Conservation (phyloP, 1,139 yeast species). For the Hyphopichia fennica region DNA sequence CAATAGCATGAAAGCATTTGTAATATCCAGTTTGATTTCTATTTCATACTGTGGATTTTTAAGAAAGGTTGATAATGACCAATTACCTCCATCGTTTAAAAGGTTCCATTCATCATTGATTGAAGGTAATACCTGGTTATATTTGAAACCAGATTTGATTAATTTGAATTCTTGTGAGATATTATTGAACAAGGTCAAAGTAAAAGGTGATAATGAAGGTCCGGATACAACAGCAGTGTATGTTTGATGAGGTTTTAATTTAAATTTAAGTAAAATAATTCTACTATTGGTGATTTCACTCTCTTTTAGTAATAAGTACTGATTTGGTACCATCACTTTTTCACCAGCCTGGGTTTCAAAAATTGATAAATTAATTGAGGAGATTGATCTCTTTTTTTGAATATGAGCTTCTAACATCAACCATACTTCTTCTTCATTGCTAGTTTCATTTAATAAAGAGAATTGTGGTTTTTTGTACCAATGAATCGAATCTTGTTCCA, state of each 20-base stretch:
- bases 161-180: slow-evolving; percentile 19
- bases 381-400: slow-evolving; percentile 8
- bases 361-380: slow-evolving; percentile 26
- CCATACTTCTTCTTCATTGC: slow-evolving; percentile 39
- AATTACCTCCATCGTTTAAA: slow-evolving; percentile 56
- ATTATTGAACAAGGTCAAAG: slow-evolving; percentile 38
- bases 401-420: slow-evolving; percentile 47
- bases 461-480: slow-evolving; percentile 51
- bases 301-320: slow-evolving; percentile 23
- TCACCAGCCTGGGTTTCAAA: slow-evolving; percentile 34
- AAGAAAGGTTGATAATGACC: slow-evolving; percentile 49
- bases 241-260: slow-evolving; percentile 21
- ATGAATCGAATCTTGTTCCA: slow-evolving; percentile 8
- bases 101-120: slow-evolving; percentile 50
- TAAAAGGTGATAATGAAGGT: slow-evolving; percentile 27
- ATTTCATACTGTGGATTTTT: slow-evolving; percentile 63
- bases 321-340: slow-evolving; percentile 26
- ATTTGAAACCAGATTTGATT: slow-evolving; percentile 22
- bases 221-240: slow-evolving; percentile 28
- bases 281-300: slow-evolving; percentile 31
- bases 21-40: slow-evolving; percentile 17
- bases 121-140: slow-evolving; percentile 17
- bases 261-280: slow-evolving; percentile 22
- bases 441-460: slow-evolving; percentile 34
- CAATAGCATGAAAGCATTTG: slow-evolving; percentile 23